Base-by-base conservation (phyloP, 345 rosid species). In the Laguncularia racemosa region DNA sequence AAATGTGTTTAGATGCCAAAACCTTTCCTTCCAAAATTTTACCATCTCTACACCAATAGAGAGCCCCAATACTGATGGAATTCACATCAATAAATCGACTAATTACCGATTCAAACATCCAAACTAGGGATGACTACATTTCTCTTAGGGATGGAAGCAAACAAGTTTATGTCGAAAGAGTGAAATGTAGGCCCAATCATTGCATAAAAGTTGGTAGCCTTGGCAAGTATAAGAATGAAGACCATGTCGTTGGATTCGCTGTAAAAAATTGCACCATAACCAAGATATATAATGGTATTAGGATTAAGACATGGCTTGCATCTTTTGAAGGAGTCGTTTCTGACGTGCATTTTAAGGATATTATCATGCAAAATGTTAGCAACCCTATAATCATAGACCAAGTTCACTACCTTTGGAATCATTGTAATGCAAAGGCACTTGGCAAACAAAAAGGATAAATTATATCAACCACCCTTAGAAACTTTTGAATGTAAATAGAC, bases 361-460 rank as follows among this genome's bases (percentile, higher is more conserved):
- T 60, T 14, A 13, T 7, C 21, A 60, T 60, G 63, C 28, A 16
- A 20, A 28, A 60, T 38, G 56, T 60, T 16, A 26, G 55, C 23
- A 60, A 40, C 10, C 79, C 81, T 20, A 28, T 80, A 20, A 3
- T 76, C 47, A n/a, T 80, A 4, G 81, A 80, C 53, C 84, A 80
- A 60, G n/a, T 44, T 16, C 73, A 77, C 16, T 77, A 69, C 50
- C 74, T 73, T 1, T 44, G 46, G 12, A 63, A 67, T 38, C 28
- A 6, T 23, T 23, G 28, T 6, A 23, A 23, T 23, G 28, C 28
- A 6, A 23, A 23, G 28, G 28, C 5, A 23, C 28, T 3, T 23
- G 5, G 28, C 5, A 23, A 23, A 23, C 5, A 23, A 23, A 23
- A 23, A 23, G 28, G 28, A 23, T 23, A 23, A 23, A 23, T n/a